phyloP scores from a whole-genome alignment of 139 green algal species.

The Deuterostichococcus epilithicus region DNA sequence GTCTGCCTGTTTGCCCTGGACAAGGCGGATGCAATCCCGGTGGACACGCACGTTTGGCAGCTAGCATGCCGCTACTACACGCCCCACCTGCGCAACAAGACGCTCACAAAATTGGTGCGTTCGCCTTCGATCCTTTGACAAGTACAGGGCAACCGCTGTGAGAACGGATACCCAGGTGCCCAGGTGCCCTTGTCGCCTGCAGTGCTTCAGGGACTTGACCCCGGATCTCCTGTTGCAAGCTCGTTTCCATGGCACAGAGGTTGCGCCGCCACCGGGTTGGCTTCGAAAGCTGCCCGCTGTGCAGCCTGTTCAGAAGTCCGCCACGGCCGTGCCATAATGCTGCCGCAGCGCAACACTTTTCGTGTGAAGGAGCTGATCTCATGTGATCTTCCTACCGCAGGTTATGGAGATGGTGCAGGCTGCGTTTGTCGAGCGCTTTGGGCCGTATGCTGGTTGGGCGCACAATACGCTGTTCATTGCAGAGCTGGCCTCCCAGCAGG shows the following conservation, averaged over 20 bases:
- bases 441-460: constrained; percentile 81
- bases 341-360: too few species aligned
- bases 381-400: constrained; percentile 23
- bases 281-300: too few species aligned
- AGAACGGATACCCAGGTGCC: constrained; percentile 23
- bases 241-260: too few species aligned
- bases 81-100: constrained; percentile 46
- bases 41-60: constrained; percentile 97
- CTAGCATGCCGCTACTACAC: constrained; percentile 71
- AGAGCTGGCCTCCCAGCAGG: constrained; percentile 54
- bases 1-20: constrained; percentile 91
- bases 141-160: constrained; percentile 26
- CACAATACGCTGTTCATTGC: constrained; percentile 91
- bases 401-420: constrained; percentile 48
- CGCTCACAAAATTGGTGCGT: too few species aligned
- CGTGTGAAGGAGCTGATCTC: too few species aligned
- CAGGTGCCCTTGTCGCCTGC: background rate
- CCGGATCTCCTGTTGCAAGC: too few species aligned
- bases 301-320: too few species aligned
- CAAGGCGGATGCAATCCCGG: constrained; percentile 84
- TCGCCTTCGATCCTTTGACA: background rate
- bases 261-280: too few species aligned
- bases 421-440: constrained; percentile 73
- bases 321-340: too few species aligned
- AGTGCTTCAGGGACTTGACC: too few species aligned